phyloP scores from a whole-genome alignment of 192 early-diverging fungal species.

The Lunasporangiospora selenospora region DNA sequence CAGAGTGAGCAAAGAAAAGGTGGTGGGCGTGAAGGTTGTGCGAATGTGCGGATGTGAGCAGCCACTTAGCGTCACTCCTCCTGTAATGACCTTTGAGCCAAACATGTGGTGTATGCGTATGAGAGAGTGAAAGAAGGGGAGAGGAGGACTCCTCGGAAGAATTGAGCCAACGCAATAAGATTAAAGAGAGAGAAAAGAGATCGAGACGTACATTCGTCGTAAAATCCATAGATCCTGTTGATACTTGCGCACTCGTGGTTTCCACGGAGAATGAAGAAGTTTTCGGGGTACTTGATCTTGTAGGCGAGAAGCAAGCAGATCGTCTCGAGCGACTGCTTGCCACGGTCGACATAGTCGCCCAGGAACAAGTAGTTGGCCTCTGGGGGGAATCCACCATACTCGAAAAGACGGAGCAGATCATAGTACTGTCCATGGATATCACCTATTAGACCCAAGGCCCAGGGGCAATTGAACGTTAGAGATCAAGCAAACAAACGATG shows the following conservation, averaged over 20 bases:
- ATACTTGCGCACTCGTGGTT: slow-evolving; percentile 99
- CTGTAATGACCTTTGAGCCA: too few relatives aligned
- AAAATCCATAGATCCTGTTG: slow-evolving; percentile 98
- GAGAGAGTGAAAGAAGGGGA: too few relatives aligned
- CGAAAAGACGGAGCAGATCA: slow-evolving; percentile 93
- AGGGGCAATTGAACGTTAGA: slow-evolving; percentile 62
- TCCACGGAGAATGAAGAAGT: slow-evolving; percentile 98
- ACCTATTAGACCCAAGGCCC: too few relatives aligned
- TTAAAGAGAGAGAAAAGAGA: too few relatives aligned
- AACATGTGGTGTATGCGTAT: too few relatives aligned
- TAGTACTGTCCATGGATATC: slow-evolving; percentile 97
- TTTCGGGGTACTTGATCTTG: slow-evolving; percentile 99
- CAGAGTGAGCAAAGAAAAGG: too few relatives aligned
- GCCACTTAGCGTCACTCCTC: too few relatives aligned
- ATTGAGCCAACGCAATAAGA: too few relatives aligned
- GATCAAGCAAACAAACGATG: slow-evolving; percentile 3
- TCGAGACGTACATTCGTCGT: slow-evolving; percentile 86
- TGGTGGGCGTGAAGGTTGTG: too few relatives aligned
- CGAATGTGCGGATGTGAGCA: too few relatives aligned
- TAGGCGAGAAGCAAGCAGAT: slow-evolving; percentile 97
- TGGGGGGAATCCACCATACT: slow-evolving; percentile 96
- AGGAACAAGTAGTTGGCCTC: slow-evolving; percentile 97
- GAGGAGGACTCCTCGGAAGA: too few relatives aligned
- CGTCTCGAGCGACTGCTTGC: slow-evolving; percentile 98
- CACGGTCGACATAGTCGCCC: slow-evolving; percentile 98